Percentiles rank a stretch among this genome's conserved stretches.
Conservation (phyloP, 306 rosid species). For the Acmispon strigosus region DNA sequence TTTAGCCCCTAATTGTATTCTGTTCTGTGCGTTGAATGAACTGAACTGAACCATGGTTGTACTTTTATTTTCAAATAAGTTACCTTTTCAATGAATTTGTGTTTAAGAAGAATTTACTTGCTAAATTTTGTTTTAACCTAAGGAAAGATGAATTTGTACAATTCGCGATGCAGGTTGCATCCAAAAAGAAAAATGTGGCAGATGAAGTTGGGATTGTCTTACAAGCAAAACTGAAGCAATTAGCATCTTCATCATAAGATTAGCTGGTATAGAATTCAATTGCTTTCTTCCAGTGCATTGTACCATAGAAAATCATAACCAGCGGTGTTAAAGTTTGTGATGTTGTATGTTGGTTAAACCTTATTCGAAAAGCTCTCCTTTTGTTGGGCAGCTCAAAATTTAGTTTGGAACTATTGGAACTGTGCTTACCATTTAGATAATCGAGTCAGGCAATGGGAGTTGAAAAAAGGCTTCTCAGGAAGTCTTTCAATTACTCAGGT, state of each 20-base stretch:
- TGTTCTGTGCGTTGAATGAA: not conserved
- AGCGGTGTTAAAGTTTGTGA: slow-evolving; percentile 15
- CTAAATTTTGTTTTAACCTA: not conserved
- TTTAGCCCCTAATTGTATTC: not conserved
- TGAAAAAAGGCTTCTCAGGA: not conserved
- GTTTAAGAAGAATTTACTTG: not conserved
- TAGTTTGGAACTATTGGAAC: slow-evolving; percentile 1
- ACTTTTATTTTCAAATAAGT: not conserved
- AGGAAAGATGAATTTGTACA: slow-evolving; percentile 5
- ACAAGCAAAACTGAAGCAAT: slow-evolving; percentile 78
- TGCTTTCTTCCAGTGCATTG: slow-evolving; percentile 16
- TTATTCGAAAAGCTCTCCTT: not conserved
- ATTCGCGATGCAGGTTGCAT: slow-evolving; percentile 63
- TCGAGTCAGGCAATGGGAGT: not conserved
- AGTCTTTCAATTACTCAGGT: not conserved
- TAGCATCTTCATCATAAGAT: slow-evolving; percentile 41
- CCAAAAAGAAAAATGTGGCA: slow-evolving; percentile 70
- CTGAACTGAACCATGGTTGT: not conserved
- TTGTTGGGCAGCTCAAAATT: not conserved
- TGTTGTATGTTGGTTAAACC: slow-evolving; percentile 1
- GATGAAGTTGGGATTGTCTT: slow-evolving; percentile 62
- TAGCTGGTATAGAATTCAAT: slow-evolving; percentile 10
- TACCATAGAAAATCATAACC: slow-evolving; percentile 17
- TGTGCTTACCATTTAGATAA: not conserved
- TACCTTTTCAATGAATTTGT: not conserved